Evolutionary conservation across 1,139 yeast species (phyloP), one percentile per base, ranked within the genome.

Genomic region (Candida labiduridarum): DNA sequence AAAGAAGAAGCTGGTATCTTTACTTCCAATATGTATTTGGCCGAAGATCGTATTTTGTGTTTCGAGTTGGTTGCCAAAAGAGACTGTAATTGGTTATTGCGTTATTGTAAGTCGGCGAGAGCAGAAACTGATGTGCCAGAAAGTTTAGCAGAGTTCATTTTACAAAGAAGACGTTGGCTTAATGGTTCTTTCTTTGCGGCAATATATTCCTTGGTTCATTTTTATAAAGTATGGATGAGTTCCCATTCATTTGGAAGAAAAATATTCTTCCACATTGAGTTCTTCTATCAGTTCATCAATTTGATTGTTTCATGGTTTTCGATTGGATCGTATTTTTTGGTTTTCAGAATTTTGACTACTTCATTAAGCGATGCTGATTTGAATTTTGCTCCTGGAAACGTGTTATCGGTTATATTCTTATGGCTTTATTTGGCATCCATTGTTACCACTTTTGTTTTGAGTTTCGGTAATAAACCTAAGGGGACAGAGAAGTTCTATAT

Each of bases 391-490:
- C 94, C 91, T 0, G 96, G 97, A 31, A 84, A 83, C 51, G 76
- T 87, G 5, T 74, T 94, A 33, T 85, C 96, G 3, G 94, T 89
- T 8, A 78, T 92, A 1, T 87, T 94, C 63, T 69, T 92, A 15
- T 94, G 98, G 97, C 71, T 94, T 35, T 94, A 94, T 63, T 78
- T 90, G 50, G 89, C 94, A 2, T 89, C 96, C 12, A 69, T 94
- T n/a, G 87, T 90, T 14, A 87, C 97, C 1, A 90, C 96, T 15
- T 94, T 94, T 68, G 92, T 94, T 49, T 72, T 94, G 55, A 85
- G 97, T 46, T 86, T 94, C 68, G 99, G 99, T 64, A 94, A 94
- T 66, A 86, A 92, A 51, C 99, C 99, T 1, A 87, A 85, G 60
- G 97, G 98, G 39, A 90, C 98, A 0, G 89, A 88, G 56, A 76